A percentile compares a stretch with the other conserved stretches of the same genome.
These are phyloP conservation scores for Eucalyptus albens DNA, from an alignment of 345 rosid species.

Conservation along the genomic window DNA sequence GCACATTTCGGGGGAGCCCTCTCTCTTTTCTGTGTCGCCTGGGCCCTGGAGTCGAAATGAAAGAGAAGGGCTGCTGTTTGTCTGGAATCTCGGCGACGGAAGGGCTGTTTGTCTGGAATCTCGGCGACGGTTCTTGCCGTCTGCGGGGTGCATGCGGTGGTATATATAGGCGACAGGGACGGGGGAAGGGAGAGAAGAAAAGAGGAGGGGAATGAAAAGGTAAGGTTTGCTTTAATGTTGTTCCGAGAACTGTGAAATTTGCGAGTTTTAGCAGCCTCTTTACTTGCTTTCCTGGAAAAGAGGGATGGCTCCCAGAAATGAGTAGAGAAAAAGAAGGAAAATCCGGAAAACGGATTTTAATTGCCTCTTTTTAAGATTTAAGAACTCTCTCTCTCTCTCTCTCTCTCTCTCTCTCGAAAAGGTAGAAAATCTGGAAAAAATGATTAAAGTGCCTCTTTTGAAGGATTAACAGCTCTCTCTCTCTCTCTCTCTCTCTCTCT, in stretches of 20 bases:
- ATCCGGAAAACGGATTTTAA: too few species aligned
- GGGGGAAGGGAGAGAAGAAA: neutral
- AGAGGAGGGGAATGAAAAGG: too few species aligned
- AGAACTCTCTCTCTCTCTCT: too few species aligned
- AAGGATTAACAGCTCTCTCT: too few species aligned
- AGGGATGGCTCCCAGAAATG: too few species aligned
- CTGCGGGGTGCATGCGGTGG: neutral
- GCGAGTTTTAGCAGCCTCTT: too few species aligned
- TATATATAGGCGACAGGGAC: neutral
- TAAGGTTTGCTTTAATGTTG: accelerated
- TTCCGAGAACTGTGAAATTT: too few species aligned
- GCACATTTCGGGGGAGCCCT: neutral
- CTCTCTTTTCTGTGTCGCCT: neutral
- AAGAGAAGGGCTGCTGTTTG: neutral
- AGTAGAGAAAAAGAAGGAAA: too few species aligned
- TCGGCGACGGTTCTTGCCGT: neutral
- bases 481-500: too few species aligned
- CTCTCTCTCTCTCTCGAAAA: too few species aligned
- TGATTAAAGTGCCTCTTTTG: neutral
- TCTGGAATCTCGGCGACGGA: neutral
- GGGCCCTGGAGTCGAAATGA: neutral
- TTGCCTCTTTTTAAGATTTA: too few species aligned
- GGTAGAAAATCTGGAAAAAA: neutral
- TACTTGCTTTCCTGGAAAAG: too few species aligned
- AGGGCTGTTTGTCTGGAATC: neutral